These are phyloP conservation scores for Trichophyton schoenleinii DNA, from an alignment of 2,329 filamentous ascomycete genomes.

Conservation along the genomic window DNA sequence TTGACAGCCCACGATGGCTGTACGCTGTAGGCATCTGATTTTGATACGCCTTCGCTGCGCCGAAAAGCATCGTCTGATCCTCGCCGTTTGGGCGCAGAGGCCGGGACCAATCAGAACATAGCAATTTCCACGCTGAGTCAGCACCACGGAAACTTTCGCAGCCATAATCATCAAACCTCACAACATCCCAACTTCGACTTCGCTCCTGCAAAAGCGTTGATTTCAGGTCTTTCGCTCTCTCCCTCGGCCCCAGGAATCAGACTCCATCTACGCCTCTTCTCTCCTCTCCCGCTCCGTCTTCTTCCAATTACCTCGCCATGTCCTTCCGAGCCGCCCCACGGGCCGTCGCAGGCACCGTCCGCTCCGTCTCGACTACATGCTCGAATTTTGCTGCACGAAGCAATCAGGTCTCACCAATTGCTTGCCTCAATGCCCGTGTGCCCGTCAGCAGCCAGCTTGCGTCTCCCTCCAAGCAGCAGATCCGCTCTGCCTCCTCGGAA, in stretches of 20 bases:
- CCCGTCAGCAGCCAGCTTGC: conserved; percentile 23
- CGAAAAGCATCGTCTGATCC: not conserved
- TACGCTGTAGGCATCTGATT: not conserved
- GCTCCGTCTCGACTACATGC: conserved; percentile 16
- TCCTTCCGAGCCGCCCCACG: conserved; percentile 35
- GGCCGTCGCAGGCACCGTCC: conserved; percentile 30
- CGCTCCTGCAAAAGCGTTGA: not conserved
- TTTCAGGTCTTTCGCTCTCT: not conserved
- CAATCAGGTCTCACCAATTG: conserved; percentile 6
- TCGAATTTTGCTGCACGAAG: not conserved
- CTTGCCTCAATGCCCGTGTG: conserved; percentile 26
- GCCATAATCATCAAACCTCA: conserved; percentile 5
- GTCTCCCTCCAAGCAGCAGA: conserved; percentile 34
- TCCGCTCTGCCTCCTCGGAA: conserved; percentile 47
- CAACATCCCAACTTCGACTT: conserved; percentile 4
- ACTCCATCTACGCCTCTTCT: conserved; percentile 18
- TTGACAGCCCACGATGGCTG: not conserved
- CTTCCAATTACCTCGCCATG: conserved; percentile 25
- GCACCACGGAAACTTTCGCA: conserved; percentile 5
- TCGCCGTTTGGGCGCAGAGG: not conserved
- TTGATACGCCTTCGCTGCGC: not conserved
- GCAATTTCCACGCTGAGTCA: conserved; percentile 4
- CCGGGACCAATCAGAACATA: not conserved
- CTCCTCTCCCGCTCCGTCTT: conserved; percentile 12
- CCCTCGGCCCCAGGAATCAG: not conserved